phyloP scores from a whole-genome alignment of 306 rosid genomes.

The Vigna radiata region DNA sequence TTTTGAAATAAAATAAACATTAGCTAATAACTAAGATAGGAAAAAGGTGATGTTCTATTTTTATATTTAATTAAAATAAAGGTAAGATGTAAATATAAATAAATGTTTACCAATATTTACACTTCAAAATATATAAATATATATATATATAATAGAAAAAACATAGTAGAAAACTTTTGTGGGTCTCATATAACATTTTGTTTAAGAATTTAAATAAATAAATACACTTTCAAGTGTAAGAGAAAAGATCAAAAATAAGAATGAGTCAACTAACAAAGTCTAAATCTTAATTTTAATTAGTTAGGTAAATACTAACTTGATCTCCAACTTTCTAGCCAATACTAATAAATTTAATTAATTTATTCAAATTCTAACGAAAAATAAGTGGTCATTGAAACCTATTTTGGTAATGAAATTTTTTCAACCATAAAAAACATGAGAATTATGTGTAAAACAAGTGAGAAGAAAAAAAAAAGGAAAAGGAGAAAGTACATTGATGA shows the following conservation, averaged over 20 bases:
- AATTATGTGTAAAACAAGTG: too few relatives aligned
- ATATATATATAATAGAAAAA: not conserved
- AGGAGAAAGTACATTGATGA: too few relatives aligned
- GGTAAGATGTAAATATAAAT: not conserved
- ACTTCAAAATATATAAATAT: too few relatives aligned
- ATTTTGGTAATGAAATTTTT: constrained; percentile 5
- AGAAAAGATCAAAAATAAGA: not conserved
- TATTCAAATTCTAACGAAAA: not conserved
- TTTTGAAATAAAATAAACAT: not conserved
- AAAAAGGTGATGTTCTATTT: not conserved
- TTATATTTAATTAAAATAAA: not conserved
- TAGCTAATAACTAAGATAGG: not conserved
- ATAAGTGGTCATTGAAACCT: constrained; percentile 10
- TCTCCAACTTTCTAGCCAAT: constrained; percentile 16
- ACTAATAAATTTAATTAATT: not conserved
- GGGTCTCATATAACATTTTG: not conserved
- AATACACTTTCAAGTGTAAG: not conserved
- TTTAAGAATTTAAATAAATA: not conserved
- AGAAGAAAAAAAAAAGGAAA: too few relatives aligned
- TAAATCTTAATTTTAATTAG: not conserved
- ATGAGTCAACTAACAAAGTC: not conserved
- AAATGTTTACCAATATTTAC: not conserved
- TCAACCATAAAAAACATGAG: not conserved
- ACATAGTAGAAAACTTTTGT: not conserved
- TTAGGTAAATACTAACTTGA: not conserved